Percentiles rank a stretch among this genome's conserved stretches.
Conservation (phyloP, 306 rosid genomes). For the Biancaea sappan region DNA sequence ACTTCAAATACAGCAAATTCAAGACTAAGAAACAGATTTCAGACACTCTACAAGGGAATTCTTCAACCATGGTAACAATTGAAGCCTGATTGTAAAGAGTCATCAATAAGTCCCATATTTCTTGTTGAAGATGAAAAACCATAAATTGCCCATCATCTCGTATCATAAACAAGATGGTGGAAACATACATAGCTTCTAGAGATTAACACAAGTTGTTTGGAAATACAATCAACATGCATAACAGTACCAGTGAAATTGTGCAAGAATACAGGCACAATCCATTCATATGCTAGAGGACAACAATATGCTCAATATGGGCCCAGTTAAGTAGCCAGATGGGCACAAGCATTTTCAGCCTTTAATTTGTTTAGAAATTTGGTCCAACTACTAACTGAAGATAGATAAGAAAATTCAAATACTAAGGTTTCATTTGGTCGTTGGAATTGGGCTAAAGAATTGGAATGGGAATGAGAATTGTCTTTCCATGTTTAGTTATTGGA, state of each 20-base stretch:
- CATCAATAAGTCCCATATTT: not conserved
- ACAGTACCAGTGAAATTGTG: not conserved
- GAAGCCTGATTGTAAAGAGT: not conserved
- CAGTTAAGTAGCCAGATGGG: not conserved
- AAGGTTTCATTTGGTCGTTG: too few relatives aligned
- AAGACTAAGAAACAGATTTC: not conserved
- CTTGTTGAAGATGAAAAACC: not conserved
- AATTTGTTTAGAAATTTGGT: not conserved
- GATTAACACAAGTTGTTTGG: not conserved
- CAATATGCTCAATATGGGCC: not conserved
- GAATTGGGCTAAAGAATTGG: too few relatives aligned
- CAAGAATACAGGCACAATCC: not conserved
- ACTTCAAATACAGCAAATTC: not conserved
- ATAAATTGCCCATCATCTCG: not conserved
- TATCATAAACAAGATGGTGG: not conserved
- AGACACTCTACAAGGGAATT: not conserved
- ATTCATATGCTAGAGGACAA: not conserved
- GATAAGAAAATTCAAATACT: too few relatives aligned
- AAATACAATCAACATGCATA: not conserved
- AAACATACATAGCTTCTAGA: not conserved
- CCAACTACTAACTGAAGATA: not conserved
- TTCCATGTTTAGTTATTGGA: too few relatives aligned
- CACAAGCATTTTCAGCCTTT: not conserved
- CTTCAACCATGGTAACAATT: not conserved
- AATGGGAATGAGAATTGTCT: too few relatives aligned